Base-by-base conservation (phyloP, 495 filamentous ascomycete genomes). In the Hypoxylon rickii region DNA sequence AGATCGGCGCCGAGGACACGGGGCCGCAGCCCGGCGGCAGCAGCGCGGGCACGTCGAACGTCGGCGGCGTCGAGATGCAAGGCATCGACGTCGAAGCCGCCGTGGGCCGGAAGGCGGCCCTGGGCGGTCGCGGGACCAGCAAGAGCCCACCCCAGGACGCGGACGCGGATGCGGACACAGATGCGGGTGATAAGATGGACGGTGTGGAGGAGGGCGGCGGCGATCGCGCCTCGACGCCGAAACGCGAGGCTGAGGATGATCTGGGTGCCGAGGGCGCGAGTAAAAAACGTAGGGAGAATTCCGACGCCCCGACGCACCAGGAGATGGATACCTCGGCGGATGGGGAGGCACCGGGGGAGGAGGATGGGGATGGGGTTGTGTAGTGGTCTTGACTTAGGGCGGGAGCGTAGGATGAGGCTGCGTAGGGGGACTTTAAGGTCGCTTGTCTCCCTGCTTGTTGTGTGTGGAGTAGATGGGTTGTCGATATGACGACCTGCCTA, bases 1-100 rank as follows among this genome's bases (percentile, higher is more conserved):
- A 89, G 51, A 84, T 98, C 18, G 92, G 92, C 0, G 83, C 90
- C 19, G 88, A 91, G 63, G 94, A 98, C 65, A 85, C 88, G 66
- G 94, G 94, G 1, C 83, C 90, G 13, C 93, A 96, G 68, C 72
- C 55, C 48, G 69, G 70, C 0, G 68, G 58, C 0, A 59, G 63
- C 8, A 54, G 13, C 31, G 42, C 53, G 6, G 32, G 32, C 12
- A 13, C 7, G n/a, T 34, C 32, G 1, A 10, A 49, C 26, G 58
- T 48, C 24, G 65, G 55, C 43, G 51, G 67, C 6, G 41, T 73
- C 16, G 68, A 70, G 31, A 75, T 76, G 66, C 72, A 75, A 22
- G 78, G 75, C 1, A 80, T 83, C 45, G 75, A 83, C 51, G 66
- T 81, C 16, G 79, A 80, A 45, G 78, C 77, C 6, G 80, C 80